phyloP scores from a whole-genome alignment of 2,329 filamentous ascomycete species.

The Pestalotiopsis sp. region DNA sequence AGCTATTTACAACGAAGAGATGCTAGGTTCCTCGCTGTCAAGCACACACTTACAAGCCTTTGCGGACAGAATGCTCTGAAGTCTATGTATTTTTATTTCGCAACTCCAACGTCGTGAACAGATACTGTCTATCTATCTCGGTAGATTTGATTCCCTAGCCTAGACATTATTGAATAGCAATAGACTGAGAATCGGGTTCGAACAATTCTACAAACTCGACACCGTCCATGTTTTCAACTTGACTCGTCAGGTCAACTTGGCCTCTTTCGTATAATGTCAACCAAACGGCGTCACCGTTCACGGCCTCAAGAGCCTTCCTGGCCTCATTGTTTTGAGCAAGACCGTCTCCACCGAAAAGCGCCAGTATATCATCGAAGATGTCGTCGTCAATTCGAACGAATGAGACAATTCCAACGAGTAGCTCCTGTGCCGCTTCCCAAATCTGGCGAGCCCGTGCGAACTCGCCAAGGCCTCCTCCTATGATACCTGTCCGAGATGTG shows the following conservation, averaged over 20 bases:
- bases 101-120: too few species aligned
- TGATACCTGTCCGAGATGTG: constrained; percentile 19
- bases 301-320: constrained; percentile 58
- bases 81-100: too few species aligned
- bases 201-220: constrained; percentile 1
- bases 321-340: constrained; percentile 50
- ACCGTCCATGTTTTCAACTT: not conserved
- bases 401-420: constrained; percentile 64
- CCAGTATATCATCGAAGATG: constrained; percentile 72
- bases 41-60: too few species aligned
- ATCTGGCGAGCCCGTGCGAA: constrained; percentile 65
- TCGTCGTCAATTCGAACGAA: constrained; percentile 68
- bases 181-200: not conserved
- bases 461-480: constrained; percentile 46
- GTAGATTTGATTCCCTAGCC: not conserved
- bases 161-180: not conserved
- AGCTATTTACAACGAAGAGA: too few species aligned
- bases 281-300: constrained; percentile 81
- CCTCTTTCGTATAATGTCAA: constrained; percentile 57
- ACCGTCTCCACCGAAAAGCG: constrained; percentile 55
- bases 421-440: constrained; percentile 63
- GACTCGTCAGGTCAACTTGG: constrained; percentile 30
- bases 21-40: too few species aligned
- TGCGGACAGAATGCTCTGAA: too few species aligned
- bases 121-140: not conserved